Evolutionary conservation across 306 rosid species (phyloP).

Genomic region (Hippophae tibetana): DNA sequence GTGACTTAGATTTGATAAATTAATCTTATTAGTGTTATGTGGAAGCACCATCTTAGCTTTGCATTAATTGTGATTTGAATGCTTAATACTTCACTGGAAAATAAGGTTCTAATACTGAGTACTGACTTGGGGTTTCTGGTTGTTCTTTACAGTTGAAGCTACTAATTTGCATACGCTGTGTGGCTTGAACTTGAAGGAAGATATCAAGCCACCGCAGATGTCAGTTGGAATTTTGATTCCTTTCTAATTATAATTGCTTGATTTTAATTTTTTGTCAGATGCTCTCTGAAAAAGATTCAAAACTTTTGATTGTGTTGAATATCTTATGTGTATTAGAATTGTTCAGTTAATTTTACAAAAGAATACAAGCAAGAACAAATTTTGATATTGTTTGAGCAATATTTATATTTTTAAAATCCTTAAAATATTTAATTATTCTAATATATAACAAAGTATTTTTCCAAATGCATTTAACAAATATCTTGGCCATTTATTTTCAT

Average conservation of each 20-base stretch:
- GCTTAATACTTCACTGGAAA: not conserved
- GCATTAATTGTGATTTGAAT: not conserved
- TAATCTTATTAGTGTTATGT: too few relatives aligned
- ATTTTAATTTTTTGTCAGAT: conserved; percentile 17
- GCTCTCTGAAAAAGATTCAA: too few relatives aligned
- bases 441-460: too few relatives aligned
- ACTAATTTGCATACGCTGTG: not conserved
- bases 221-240: conserved; percentile 23
- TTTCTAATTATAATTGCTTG: conserved; percentile 28
- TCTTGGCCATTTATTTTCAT: too few relatives aligned
- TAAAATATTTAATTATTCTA: too few relatives aligned
- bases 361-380: too few relatives aligned
- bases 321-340: not conserved
- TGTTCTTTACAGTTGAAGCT: conserved; percentile 38
- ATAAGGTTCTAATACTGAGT: not conserved
- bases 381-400: too few relatives aligned
- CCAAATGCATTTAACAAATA: too few relatives aligned
- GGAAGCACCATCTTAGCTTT: too few relatives aligned
- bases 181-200: conserved; percentile 13
- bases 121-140: conserved; percentile 8
- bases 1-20: too few relatives aligned
- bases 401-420: too few relatives aligned
- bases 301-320: not conserved
- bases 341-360: too few relatives aligned
- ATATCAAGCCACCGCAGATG: conserved; percentile 20